phyloP scores from a whole-genome alignment of 805 yeast species.

The Starmerella roubikii region DNA sequence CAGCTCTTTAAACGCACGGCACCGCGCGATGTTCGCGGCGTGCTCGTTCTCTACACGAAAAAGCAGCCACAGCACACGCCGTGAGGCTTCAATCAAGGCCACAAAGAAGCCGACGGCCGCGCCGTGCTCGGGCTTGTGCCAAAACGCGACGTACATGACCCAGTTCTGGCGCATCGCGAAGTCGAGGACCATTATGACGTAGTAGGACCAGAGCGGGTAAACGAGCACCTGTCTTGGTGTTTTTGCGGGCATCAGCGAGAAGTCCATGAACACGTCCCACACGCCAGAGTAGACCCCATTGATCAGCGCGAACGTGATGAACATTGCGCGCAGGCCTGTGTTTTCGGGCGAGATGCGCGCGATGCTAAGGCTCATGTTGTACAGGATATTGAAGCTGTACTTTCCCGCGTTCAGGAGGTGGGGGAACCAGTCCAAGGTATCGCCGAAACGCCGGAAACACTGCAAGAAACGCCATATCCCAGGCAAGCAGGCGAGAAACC shows the following conservation, averaged over 20 bases:
- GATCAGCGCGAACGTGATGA: conserved; percentile 58
- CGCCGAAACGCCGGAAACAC: conserved; percentile 80
- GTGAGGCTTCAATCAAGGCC: conserved; percentile 65
- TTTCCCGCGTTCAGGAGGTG: conserved; percentile 82
- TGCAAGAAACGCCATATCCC: conserved; percentile 83
- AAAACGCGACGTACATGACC: conserved; percentile 76
- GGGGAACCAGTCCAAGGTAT: conserved; percentile 92
- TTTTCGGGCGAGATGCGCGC: conserved; percentile 50
- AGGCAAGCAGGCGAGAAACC: conserved; percentile 74
- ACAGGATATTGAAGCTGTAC: conserved; percentile 51
- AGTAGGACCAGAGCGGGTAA: conserved; percentile 47
- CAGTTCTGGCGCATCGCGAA: conserved; percentile 74
- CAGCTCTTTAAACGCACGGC: conserved; percentile 76
- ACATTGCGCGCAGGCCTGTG: conserved; percentile 36
- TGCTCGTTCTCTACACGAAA: conserved; percentile 96
- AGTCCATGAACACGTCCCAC: conserved; percentile 95
- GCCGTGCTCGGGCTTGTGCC: conserved; percentile 67
- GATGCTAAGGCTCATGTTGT: conserved; percentile 59
- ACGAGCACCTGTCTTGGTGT: conserved; percentile 24
- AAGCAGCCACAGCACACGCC: conserved; percentile 81
- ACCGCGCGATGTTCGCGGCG: conserved; percentile 71
- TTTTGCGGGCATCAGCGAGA: conserved; percentile 61
- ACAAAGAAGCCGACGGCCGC: conserved; percentile 74
- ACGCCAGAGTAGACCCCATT: conserved; percentile 56
- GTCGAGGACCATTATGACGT: conserved; percentile 60